Evolutionary conservation across 192 early-diverging fungal species (phyloP).

Genomic region (Linnemannia exigua): DNA sequence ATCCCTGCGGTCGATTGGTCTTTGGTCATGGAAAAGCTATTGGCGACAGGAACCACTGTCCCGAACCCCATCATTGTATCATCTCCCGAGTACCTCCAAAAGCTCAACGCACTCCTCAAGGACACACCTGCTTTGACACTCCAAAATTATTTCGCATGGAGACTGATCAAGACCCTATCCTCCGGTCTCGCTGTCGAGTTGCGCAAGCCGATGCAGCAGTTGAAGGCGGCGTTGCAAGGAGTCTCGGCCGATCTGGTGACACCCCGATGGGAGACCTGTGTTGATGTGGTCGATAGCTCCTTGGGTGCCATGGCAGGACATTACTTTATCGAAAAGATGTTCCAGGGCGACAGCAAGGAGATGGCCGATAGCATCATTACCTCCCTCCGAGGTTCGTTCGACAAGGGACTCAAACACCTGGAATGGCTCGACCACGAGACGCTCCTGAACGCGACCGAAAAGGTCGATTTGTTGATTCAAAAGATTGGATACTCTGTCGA

Average conservation of each 20-base stretch:
- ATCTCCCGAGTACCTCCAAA: slow-evolving; percentile 61
- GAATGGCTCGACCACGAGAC: slow-evolving; percentile 75
- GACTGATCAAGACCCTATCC: slow-evolving; percentile 53
- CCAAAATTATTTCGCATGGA: slow-evolving; percentile 69
- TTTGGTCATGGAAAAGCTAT: slow-evolving; percentile 33
- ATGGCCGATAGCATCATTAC: slow-evolving; percentile 63
- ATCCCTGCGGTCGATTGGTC: slow-evolving; percentile 61
- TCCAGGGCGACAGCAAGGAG: slow-evolving; percentile 63
- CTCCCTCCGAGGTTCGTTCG: slow-evolving; percentile 60
- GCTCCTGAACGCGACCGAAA: slow-evolving; percentile 63
- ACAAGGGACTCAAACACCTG: slow-evolving; percentile 54
- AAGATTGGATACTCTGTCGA: slow-evolving; percentile 76
- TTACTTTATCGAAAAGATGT: slow-evolving; percentile 57
- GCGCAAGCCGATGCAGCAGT: slow-evolving; percentile 53
- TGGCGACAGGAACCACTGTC: slow-evolving; percentile 5
- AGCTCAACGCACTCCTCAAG: slow-evolving; percentile 57
- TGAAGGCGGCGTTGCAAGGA: slow-evolving; percentile 59
- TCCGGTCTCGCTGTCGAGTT: slow-evolving; percentile 55
- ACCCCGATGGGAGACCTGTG: slow-evolving; percentile 65
- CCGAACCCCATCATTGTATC: slow-evolving; percentile 63
- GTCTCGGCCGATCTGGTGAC: slow-evolving; percentile 59
- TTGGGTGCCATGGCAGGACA: slow-evolving; percentile 59
- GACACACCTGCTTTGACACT: slow-evolving; percentile 52
- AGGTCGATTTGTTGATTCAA: slow-evolving; percentile 68
- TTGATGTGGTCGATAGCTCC: slow-evolving; percentile 43